Evolutionary conservation across 768 basidiomycete species (phyloP), one percentile per base, ranked within the genome.

Genomic region (Collybia sp.): DNA sequence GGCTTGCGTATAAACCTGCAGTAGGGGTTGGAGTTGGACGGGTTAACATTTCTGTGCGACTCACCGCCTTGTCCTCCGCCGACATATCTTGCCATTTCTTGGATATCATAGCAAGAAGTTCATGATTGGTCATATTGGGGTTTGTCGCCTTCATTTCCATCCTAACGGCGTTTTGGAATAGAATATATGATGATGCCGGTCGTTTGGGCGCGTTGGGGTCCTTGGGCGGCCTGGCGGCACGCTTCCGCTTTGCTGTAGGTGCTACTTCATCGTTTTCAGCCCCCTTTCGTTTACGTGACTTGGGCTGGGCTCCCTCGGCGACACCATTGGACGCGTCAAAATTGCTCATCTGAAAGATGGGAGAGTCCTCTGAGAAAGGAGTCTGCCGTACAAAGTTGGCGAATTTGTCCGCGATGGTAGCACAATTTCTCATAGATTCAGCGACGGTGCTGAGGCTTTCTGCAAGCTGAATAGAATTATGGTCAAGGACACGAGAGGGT

Each of bases 161-260:
- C 61, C 93, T 85, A 44, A 93, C 75, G 12, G 88, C 87, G 61
- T 95, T 96, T 69, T 97, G 95, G 76, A 87, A 98, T 54, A 94
- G 70, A 58, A 98, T 80, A 68, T 95, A 98, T 15, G 93, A 92
- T 6, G 89, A 89, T 12, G 92, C 77, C 19, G 95, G 94, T 8
- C 92, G 84, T 62, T 94, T 96, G 30, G 95, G 95, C 47, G 93
- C 93, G 64, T 93, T 87, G 15, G 93, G 93, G 58, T 98, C 94
- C 64, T 85, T 73, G 55, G 85, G 85, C 66, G 85, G 85, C 66
- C 84, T 92, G 47, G 69, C 70, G 54, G 70, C 70, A 52, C 80
- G 76, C 61, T 75, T 80, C 53, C 77, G 73, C 62, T 81, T 85
- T 59, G 72, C 72, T 40, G n/a, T 18, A 6, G 13, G n/a, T 37